phyloP scores from a whole-genome alignment of 805 yeast genomes.

The Myxozyma geophila region DNA sequence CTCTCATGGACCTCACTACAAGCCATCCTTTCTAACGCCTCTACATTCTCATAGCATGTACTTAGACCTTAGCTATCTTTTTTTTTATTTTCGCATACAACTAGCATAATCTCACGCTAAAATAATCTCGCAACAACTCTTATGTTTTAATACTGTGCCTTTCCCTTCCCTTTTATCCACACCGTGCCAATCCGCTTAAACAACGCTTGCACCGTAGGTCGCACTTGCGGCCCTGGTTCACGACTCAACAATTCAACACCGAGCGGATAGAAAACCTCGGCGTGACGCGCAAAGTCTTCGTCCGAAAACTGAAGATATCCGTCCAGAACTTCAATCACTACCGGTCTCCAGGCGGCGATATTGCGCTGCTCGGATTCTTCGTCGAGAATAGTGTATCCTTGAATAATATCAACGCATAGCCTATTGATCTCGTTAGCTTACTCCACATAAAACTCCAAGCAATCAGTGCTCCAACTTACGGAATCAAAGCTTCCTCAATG shows the following conservation, averaged over 20 bases:
- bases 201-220: slow-evolving; percentile 45
- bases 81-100: neutral
- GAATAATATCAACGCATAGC: slow-evolving; percentile 70
- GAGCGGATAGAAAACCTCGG: slow-evolving; percentile 42
- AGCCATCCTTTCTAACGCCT: neutral
- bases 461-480: slow-evolving; percentile 13
- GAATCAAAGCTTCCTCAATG: slow-evolving; percentile 57
- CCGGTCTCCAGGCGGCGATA: slow-evolving; percentile 87
- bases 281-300: slow-evolving; percentile 46
- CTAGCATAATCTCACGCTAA: neutral
- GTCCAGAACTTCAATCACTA: slow-evolving; percentile 82
- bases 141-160: neutral
- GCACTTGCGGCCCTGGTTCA: slow-evolving; percentile 46
- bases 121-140: neutral
- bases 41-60: neutral
- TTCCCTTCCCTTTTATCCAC: slow-evolving; percentile 43
- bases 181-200: slow-evolving; percentile 57
- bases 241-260: slow-evolving; percentile 45
- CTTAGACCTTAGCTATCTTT: neutral
- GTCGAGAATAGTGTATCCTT: slow-evolving; percentile 71
- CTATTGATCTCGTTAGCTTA: slow-evolving; percentile 13
- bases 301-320: slow-evolving; percentile 80
- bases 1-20: neutral
- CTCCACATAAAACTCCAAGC: neutral
- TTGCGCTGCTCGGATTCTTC: slow-evolving; percentile 75